Evolutionary conservation across 208 protist genomes (phyloP), one percentile per base, ranked within the genome.

Genomic region (Blechomonas ayalai): DNA sequence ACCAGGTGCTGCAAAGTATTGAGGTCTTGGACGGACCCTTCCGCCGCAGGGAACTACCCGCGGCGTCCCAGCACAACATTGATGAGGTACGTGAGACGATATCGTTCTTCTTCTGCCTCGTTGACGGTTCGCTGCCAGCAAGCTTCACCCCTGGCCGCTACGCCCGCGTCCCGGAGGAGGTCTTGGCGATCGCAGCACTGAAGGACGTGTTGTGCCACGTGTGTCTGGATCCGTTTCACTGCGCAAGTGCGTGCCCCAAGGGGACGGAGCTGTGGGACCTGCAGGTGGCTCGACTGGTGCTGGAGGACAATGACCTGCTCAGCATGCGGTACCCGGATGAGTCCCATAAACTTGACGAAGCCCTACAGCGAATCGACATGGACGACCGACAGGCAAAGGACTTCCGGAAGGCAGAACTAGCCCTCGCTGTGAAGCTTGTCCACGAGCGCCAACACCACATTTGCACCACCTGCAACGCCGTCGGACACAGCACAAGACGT

Each of bases 41-140:
- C 50, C 83, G 83, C 20, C 75, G 79, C 16, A 66, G 64, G 27
- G 47, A 54, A 10, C 39, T 92, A 8, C 55, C 75, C 2, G 23
- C 32, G 25, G 19, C 6, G 20, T 19, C 60, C 16, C 55, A 50
- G 12, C 59, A 38, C 33, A 46, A 59, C 39, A 38, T 92, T 35
- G 58, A 81, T 4, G 76, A 86, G 46, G 67, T 89, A 22, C 63
- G 59, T 22, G 70, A 76, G 12, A 79, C 69, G 15, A 70, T 57
- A 32, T 89, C 79, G 23, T 92, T 89, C 59, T 84, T 86, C 61
- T 89, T 87, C 40, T 89, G 79, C 44, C 57, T 92, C 19, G 67
- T 92, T 51, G 83, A 92, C 53, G 83, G 83, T 29, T 89, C 83
- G 3, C 59, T 82, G 13, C 60, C 64, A 6, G 52, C 63, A 20